Percentiles rank a stretch among this genome's conserved stretches.
phyloP scores from a whole-genome alignment of 2,329 filamentous ascomycete genomes.

The Ilyonectria sp. region DNA sequence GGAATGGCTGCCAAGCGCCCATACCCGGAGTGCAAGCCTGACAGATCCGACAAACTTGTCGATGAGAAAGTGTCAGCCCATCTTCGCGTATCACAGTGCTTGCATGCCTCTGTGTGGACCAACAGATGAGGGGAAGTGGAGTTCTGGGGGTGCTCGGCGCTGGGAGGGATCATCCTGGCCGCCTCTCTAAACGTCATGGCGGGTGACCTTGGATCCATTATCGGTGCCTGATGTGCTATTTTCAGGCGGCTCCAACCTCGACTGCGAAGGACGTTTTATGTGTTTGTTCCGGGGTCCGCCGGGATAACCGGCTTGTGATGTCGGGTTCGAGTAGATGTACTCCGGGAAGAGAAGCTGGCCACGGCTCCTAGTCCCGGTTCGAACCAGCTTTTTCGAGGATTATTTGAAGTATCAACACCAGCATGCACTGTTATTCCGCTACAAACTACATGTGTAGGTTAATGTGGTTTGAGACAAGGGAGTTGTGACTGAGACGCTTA shows the following conservation, averaged over 20 bases:
- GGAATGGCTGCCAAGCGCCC: slow-evolving; percentile 14
- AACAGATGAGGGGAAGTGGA: slow-evolving; percentile 47
- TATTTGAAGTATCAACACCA: neutral
- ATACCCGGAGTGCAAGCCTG: slow-evolving; percentile 7
- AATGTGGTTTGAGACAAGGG: neutral
- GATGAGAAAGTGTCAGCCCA: slow-evolving; percentile 25
- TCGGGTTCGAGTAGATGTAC: neutral
- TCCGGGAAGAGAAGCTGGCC: neutral
- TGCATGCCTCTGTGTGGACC: slow-evolving; percentile 15
- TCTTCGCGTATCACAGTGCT: slow-evolving; percentile 22
- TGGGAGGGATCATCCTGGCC: slow-evolving; percentile 38
- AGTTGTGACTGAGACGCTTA: neutral
- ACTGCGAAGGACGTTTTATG: neutral
- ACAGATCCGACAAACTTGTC: slow-evolving; percentile 27
- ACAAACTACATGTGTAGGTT: neutral
- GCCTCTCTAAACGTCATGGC: slow-evolving; percentile 41
- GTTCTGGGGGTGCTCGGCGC: slow-evolving; percentile 35
- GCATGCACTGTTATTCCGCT: neutral
- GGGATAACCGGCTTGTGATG: neutral
- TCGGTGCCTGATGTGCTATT: slow-evolving; percentile 18
- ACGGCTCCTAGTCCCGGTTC: neutral
- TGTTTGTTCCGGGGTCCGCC: neutral
- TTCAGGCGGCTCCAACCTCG: slow-evolving; percentile 13
- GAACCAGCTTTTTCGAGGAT: neutral
- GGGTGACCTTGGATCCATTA: slow-evolving; percentile 26